Percentiles rank a stretch among this genome's conserved stretches.
These are phyloP conservation scores for Melampsora larici-populina DNA, from an alignment of 1,284 basidiomycete species.

Conservation along the genomic window DNA sequence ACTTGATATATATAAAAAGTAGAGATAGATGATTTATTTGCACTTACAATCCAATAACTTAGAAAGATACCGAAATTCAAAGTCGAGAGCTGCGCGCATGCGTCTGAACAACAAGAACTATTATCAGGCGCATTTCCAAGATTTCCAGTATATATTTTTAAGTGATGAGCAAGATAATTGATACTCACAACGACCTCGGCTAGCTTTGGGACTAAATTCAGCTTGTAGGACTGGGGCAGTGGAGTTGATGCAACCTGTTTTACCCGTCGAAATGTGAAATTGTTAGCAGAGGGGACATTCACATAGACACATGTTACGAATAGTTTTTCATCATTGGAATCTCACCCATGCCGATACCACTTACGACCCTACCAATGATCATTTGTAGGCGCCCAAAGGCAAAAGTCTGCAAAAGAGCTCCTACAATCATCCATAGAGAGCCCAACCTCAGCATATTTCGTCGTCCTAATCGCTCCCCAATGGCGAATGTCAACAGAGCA, in stretches of 20 bases:
- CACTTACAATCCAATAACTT: constrained; percentile 46
- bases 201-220: constrained; percentile 51
- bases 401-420: constrained; percentile 50
- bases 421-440: constrained; percentile 50
- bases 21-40: constrained; percentile 44
- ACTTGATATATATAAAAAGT: not conserved
- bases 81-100: constrained; percentile 51
- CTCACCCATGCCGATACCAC: constrained; percentile 42
- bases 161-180: not conserved
- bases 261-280: not conserved
- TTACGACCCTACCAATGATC: constrained; percentile 48
- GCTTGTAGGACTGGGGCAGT: constrained; percentile 52
- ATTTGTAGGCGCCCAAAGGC: constrained; percentile 48
- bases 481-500: constrained; percentile 48
- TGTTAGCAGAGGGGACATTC: not conserved
- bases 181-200: constrained; percentile 49
- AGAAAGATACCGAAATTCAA: constrained; percentile 53
- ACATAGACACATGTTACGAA: not conserved
- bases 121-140: no score
- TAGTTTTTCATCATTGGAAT: no score
- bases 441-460: constrained; percentile 50
- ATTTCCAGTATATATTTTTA: not conserved
- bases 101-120: constrained; percentile 39
- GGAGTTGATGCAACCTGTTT: constrained; percentile 52
- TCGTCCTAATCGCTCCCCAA: constrained; percentile 52